Evolutionary conservation across 768 basidiomycete species (phyloP).

Genomic region (Amanita polypyramis): DNA sequence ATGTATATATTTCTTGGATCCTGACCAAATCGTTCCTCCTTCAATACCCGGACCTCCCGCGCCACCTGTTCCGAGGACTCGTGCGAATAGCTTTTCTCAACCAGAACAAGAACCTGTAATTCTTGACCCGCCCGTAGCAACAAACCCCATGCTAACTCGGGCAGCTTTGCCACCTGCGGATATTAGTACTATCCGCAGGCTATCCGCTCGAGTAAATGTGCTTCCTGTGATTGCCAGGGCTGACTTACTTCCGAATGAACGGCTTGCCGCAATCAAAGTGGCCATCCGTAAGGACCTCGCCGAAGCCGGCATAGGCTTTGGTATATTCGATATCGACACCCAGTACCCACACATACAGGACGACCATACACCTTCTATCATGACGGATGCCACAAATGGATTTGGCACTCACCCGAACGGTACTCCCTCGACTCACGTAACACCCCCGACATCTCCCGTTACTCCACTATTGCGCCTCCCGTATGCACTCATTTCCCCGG

Average conservation of each 20-base stretch:
- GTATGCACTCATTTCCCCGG: slow-evolving; percentile 80
- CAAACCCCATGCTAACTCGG: slow-evolving; percentile 57
- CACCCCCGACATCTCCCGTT: slow-evolving; percentile 62
- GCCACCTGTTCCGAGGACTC: slow-evolving; percentile 58
- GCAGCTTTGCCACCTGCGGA: slow-evolving; percentile 61
- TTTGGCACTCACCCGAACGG: slow-evolving; percentile 43
- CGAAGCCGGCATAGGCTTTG: slow-evolving; percentile 79
- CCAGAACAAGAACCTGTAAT: slow-evolving; percentile 68
- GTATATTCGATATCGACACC: slow-evolving; percentile 75
- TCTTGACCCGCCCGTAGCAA: slow-evolving; percentile 69
- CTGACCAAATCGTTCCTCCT: slow-evolving; percentile 68
- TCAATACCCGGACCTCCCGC: slow-evolving; percentile 55
- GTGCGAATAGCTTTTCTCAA: slow-evolving; percentile 62
- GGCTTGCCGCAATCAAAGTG: slow-evolving; percentile 67
- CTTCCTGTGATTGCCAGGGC: slow-evolving; percentile 79
- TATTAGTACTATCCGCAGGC: slow-evolving; percentile 66
- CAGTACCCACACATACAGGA: slow-evolving; percentile 37
- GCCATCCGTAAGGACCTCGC: slow-evolving; percentile 76
- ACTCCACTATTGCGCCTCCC: slow-evolving; percentile 57
- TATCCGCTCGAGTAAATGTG: slow-evolving; percentile 78
- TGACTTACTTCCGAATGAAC: slow-evolving; percentile 74
- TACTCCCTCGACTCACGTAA: slow-evolving; percentile 37
- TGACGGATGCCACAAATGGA: slow-evolving; percentile 43
- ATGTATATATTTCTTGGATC: slow-evolving; percentile 84
- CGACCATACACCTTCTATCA: slow-evolving; percentile 33